These are phyloP conservation scores for Plasmodium reichenowi DNA, from an alignment of 169 alveolate genomes.

Conservation along the genomic window DNA sequence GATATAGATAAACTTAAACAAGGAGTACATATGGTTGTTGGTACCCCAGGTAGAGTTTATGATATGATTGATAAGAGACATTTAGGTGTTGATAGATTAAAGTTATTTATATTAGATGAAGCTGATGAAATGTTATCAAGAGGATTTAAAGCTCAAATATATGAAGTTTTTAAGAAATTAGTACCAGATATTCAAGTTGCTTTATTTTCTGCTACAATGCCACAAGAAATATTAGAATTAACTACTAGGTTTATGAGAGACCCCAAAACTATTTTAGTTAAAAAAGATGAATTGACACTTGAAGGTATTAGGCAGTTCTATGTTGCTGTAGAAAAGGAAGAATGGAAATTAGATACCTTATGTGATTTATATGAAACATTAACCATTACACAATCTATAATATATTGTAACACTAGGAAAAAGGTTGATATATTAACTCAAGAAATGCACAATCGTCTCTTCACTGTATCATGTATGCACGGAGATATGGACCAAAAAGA, in stretches of 20 bases:
- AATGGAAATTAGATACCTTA: constrained; percentile 98
- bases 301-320: constrained; percentile 99
- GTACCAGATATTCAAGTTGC: constrained; percentile 97
- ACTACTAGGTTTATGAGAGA: constrained; percentile 98
- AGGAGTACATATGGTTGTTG: constrained; percentile 98
- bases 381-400: constrained; percentile 98
- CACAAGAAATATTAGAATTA: constrained; percentile 97
- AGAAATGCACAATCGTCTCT: constrained; percentile 97
- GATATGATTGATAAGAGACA: constrained; percentile 98
- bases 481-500: constrained; percentile 98
- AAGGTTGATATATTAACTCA: constrained; percentile 98
- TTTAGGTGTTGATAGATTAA: constrained; percentile 94
- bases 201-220: constrained; percentile 98
- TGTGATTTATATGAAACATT: constrained; percentile 98
- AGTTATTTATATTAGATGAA: constrained; percentile 97
- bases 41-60: constrained; percentile 99
- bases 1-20: constrained; percentile 97
- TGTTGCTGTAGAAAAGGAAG: constrained; percentile 98
- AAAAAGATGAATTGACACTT: constrained; percentile 98
- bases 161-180: constrained; percentile 96
- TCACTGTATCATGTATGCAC: constrained; percentile 97
- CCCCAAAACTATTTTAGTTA: constrained; percentile 98
- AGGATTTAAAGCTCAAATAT: constrained; percentile 97
- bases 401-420: constrained; percentile 97
- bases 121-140: constrained; percentile 99